Evolutionary conservation across 2,329 filamentous ascomycete species (phyloP).

Genomic region (Aspergillus fumigatus): DNA sequence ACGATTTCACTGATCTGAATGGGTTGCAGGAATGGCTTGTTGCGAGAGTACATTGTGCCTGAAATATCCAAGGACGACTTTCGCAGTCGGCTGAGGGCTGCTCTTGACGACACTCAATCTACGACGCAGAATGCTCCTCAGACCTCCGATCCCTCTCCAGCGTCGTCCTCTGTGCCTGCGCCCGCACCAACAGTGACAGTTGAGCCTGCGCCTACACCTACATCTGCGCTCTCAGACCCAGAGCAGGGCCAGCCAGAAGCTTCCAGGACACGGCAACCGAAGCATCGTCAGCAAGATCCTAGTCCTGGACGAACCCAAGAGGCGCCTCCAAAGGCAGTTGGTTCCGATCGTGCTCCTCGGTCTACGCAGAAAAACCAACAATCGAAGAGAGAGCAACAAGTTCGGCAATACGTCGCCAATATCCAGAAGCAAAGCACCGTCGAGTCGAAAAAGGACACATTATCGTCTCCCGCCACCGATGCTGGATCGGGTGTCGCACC

Average conservation of each 20-base stretch:
- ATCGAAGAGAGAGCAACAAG: slow-evolving; percentile 62
- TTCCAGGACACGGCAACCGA: not conserved
- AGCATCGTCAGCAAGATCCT: slow-evolving; percentile 19
- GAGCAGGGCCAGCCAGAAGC: not conserved
- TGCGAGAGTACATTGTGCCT: slow-evolving; percentile 70
- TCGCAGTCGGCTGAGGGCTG: slow-evolving; percentile 49
- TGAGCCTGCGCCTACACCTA: slow-evolving; percentile 13
- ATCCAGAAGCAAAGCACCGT: slow-evolving; percentile 39
- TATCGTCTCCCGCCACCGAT: slow-evolving; percentile 9
- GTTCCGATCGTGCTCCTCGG: slow-evolving; percentile 14
- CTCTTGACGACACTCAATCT: slow-evolving; percentile 29
- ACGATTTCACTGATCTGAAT: slow-evolving; percentile 10
- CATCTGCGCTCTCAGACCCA: slow-evolving; percentile 1
- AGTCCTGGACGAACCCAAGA: slow-evolving; percentile 7
- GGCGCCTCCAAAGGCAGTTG: slow-evolving; percentile 18
- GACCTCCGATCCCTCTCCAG: slow-evolving; percentile 1
- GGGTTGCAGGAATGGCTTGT: slow-evolving; percentile 61
- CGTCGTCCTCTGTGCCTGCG: slow-evolving; percentile 1
- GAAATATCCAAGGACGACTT: slow-evolving; percentile 65
- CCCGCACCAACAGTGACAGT: not conserved
- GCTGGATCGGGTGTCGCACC: slow-evolving; percentile 1
- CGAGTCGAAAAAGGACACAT: not conserved
- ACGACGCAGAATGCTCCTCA: slow-evolving; percentile 3
- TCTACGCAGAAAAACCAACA: slow-evolving; percentile 58
- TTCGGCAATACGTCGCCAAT: slow-evolving; percentile 35